Base-by-base conservation (phyloP, 148 eudicot species). In the Chenopodium berlandieri region DNA sequence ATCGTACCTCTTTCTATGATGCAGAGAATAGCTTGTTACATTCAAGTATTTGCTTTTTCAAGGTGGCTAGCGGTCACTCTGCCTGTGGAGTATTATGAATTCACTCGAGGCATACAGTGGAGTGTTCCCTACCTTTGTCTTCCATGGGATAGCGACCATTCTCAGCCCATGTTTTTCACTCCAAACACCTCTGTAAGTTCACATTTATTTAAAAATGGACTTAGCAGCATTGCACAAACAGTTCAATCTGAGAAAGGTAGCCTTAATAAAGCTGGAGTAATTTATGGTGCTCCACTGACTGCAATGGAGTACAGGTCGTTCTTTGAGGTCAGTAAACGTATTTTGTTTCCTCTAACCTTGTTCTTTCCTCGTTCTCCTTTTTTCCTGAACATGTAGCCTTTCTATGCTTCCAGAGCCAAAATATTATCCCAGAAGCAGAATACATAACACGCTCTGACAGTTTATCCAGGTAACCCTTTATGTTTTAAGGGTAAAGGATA, bases 1-100 rank as follows among this genome's bases (percentile, higher is more conserved):
- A 66, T 2, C 20, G 0, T 50, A 40, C 73, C 56, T 48, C 46
- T 46, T 32, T 20, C 30, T 72, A 76, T 77, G 64, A 19, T 81
- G 75, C 93, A 96, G 99, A 89, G 98, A 89, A 84, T 92, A 9
- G 98, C 93, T 48, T 89, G 94, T 87, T 97, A 96, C 86, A 87
- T 96, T 83, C 99, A 96, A 83, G 86, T 92, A 32, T 92, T 94
- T 82, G 97, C 98, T 23, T 84, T 96, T 66, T 91, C 99, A 32
- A 89, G 95, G 87, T 90, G 97, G 98, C 82, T 96, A 77, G 89
- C 91, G 9, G 90, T 90, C 78, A 87, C 86, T 47, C 83, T 90
- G 68, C 99, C 99, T 34, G 86, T 91, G 25, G 98, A 96, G 83
- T 96, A 94, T 72, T 91, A 80, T 81, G 98, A 96, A 85, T 89